Evolutionary conservation across 2,329 filamentous ascomycete genomes (phyloP).

Genomic region (Aspergillus cejpii): DNA sequence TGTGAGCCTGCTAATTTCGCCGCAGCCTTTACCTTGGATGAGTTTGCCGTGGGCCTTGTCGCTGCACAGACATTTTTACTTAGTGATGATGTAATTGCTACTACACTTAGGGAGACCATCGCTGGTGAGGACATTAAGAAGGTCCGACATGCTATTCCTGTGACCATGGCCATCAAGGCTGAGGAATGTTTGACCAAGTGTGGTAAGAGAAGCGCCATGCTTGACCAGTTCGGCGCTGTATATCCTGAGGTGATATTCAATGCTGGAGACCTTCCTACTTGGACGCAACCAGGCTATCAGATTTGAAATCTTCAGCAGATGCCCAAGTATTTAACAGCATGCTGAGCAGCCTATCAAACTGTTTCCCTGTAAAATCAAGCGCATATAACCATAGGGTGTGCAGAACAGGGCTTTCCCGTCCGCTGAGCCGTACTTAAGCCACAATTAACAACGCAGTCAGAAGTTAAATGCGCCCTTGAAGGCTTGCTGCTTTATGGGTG

Average conservation of each 20-base stretch:
- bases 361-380: too few relatives aligned
- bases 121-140: constrained; percentile 20
- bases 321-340: too few relatives aligned
- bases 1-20: constrained; percentile 22
- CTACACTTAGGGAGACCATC: constrained; percentile 18
- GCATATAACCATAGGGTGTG: too few relatives aligned
- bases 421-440: too few relatives aligned
- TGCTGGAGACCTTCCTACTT: neutral
- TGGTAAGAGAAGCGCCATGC: constrained; percentile 16
- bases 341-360: too few relatives aligned
- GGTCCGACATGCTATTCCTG: constrained; percentile 15
- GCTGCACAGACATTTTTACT: constrained; percentile 16
- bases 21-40: constrained; percentile 19
- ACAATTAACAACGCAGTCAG: too few relatives aligned
- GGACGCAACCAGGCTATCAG: neutral
- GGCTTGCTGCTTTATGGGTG: too few relatives aligned
- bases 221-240: neutral
- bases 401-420: too few relatives aligned
- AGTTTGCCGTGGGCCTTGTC: constrained; percentile 19
- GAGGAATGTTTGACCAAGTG: constrained; percentile 24
- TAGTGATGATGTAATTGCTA: constrained; percentile 17
- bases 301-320: too few relatives aligned
- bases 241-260: neutral
- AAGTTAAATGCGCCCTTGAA: too few relatives aligned
- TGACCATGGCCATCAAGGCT: constrained; percentile 14